Percentiles rank a stretch among this genome's conserved stretches.
phyloP scores from a whole-genome alignment of 2,329 filamentous ascomycete genomes.

The Fusarium secorum region DNA sequence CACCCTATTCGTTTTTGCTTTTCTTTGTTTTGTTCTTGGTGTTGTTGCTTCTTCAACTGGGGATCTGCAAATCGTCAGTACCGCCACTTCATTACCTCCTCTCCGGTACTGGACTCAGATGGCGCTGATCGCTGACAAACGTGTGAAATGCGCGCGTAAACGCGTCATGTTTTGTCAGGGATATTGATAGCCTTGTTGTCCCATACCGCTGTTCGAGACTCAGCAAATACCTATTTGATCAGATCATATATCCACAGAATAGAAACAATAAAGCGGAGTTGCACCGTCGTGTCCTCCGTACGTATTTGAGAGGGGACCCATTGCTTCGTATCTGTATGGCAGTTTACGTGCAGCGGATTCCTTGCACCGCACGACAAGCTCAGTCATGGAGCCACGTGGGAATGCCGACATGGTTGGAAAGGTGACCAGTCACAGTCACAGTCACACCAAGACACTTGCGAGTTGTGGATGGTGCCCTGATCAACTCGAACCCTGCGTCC shows the following conservation, averaged over 20 bases:
- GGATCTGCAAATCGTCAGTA: conserved; percentile 13
- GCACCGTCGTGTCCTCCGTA: neutral
- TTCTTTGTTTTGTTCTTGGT: neutral
- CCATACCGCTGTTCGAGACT: neutral
- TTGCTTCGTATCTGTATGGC: conserved; percentile 15
- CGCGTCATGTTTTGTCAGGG: neutral
- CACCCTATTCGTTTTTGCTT: conserved; percentile 9
- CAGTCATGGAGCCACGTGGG: conserved; percentile 40
- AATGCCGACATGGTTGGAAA: conserved; percentile 33
- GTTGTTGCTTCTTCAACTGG: neutral
- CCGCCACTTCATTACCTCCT: conserved; percentile 1
- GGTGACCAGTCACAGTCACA: conserved; percentile 35
- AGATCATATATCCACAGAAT: conserved; percentile 15
- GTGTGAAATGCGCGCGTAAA: neutral
- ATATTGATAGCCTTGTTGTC: neutral
- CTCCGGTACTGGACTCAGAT: neutral
- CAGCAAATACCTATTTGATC: neutral
- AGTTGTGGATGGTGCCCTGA: neutral
- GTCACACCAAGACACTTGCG: neutral
- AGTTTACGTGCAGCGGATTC: conserved; percentile 32
- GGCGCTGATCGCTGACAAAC: conserved; percentile 3
- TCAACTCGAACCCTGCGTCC: neutral
- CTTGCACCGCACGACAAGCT: conserved; percentile 20
- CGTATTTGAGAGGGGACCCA: neutral
- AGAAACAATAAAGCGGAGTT: neutral